Evolutionary conservation across 2,329 filamentous ascomycete species (phyloP).

Genomic region (Myriosclerotinia duriaeana): DNA sequence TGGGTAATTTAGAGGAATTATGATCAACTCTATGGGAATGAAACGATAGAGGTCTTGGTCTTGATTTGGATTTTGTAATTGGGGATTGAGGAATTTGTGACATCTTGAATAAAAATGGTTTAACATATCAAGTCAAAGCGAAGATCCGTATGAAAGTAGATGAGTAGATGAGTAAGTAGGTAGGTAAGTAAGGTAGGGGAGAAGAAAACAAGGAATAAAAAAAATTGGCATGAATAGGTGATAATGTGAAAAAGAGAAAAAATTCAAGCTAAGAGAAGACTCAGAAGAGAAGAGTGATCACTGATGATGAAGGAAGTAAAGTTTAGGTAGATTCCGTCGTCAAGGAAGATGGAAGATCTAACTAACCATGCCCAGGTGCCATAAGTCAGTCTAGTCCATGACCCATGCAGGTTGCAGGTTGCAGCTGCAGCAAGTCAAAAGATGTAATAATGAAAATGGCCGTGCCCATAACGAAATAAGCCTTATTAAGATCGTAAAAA

Average conservation of each 20-base stretch:
- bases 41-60: slow-evolving; percentile 21
- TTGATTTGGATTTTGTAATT: slow-evolving; percentile 5
- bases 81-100: slow-evolving; percentile 22
- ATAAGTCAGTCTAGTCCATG: too few species aligned
- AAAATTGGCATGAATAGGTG: not conserved
- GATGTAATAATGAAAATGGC: not conserved
- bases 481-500: not conserved
- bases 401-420: not conserved
- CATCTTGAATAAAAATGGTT: slow-evolving; percentile 24
- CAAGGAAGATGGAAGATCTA: slow-evolving; percentile 8
- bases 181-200: not conserved
- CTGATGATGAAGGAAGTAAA: too few species aligned
- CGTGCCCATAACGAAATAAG: not conserved
- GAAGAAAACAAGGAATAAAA: not conserved
- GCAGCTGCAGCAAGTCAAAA: not conserved
- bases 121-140: slow-evolving; percentile 21
- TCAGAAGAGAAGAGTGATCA: not conserved
- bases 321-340: not conserved
- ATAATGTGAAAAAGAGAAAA: not conserved
- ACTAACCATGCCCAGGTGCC: too few species aligned
- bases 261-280: not conserved
- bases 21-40: slow-evolving; percentile 26
- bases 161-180: not conserved
- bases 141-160: not conserved
- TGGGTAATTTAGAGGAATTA: slow-evolving; percentile 26